Evolutionary conservation across 805 yeast genomes (phyloP).

Genomic region (Candida succiphila): DNA sequence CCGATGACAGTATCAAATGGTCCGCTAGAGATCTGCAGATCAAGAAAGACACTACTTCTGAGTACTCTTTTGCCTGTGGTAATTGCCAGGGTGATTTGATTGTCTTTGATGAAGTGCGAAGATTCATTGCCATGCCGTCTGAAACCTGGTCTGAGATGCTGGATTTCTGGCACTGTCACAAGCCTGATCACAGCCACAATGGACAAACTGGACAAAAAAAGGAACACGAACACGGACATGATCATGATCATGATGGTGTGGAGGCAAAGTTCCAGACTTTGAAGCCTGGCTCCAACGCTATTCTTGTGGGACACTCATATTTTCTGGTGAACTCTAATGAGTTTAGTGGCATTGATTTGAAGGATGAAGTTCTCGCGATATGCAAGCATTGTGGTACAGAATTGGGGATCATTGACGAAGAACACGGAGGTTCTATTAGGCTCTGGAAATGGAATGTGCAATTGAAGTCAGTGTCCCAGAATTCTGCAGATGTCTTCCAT

Average conservation of each 20-base stretch:
- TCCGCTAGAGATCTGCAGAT: conserved; percentile 2
- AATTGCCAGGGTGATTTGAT: conserved; percentile 11
- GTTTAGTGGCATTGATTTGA: too few relatives aligned
- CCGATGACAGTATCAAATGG: conserved; percentile 17
- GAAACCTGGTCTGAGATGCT: conserved; percentile 91
- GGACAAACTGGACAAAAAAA: too few relatives aligned
- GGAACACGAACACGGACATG: too few relatives aligned
- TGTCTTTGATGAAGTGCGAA: conserved; percentile 21
- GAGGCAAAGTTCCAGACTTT: too few relatives aligned
- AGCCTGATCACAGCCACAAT: conserved; percentile 32
- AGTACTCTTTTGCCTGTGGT: conserved; percentile 4
- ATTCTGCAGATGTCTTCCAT: conserved; percentile 20
- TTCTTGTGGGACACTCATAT: conserved; percentile 52
- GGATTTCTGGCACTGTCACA: conserved; percentile 98
- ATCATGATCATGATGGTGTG: too few relatives aligned
- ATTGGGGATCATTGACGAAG: conserved; percentile 31
- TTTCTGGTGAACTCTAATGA: conserved; percentile 26
- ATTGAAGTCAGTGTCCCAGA: conserved; percentile 16
- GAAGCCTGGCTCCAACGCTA: conserved; percentile 29
- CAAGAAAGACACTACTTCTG: neutral
- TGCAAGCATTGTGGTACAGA: conserved; percentile 28
- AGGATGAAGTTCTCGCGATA: too few relatives aligned
- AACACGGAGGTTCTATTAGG: conserved; percentile 19
- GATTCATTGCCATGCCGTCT: conserved; percentile 67
- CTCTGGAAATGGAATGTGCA: conserved; percentile 50